These are phyloP conservation scores for Xylariaceae sp. DNA, from an alignment of 2,329 filamentous ascomycete species.

Conservation along the genomic window DNA sequence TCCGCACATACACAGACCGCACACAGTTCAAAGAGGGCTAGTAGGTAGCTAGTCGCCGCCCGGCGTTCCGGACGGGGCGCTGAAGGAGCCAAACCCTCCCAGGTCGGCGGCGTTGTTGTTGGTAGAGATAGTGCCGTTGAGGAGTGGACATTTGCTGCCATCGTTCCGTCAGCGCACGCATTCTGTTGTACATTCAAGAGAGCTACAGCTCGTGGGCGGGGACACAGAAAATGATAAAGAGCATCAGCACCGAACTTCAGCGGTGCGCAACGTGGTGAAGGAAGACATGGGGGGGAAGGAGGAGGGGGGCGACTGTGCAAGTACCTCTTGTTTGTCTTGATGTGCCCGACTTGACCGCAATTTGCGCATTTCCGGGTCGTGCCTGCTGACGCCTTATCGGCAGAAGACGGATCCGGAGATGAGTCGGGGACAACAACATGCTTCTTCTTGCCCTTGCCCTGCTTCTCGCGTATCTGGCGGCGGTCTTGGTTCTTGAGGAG, in stretches of 20 bases:
- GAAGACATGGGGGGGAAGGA: not conserved
- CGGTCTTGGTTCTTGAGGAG: conserved; percentile 89
- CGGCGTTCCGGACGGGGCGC: conserved; percentile 23
- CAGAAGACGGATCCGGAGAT: conserved; percentile 42
- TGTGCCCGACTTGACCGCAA: conserved; percentile 92
- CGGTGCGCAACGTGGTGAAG: no score
- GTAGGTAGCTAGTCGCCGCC: conserved; percentile 1
- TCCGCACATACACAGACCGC: no score
- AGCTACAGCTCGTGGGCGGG: no score
- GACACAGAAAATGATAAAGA: no score
- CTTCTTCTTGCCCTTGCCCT: conserved; percentile 58
- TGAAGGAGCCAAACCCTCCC: conserved; percentile 51
- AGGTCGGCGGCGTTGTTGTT: conserved; percentile 49
- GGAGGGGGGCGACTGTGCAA: no score
- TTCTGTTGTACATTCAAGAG: no score
- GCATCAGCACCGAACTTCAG: no score
- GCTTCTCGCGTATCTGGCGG: conserved; percentile 81
- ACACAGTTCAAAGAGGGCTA: no score
- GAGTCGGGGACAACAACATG: conserved; percentile 29
- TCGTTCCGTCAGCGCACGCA: conserved; percentile 22
- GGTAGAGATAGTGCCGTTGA: conserved; percentile 72
- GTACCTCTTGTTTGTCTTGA: conserved; percentile 99
- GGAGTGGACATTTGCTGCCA: conserved; percentile 60
- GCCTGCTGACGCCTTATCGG: conserved; percentile 48
- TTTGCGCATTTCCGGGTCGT: conserved; percentile 94